A percentile compares a stretch with the other conserved stretches of the same genome.
These are phyloP conservation scores for Didymella keratinophila DNA, from an alignment of 2,329 filamentous ascomycete species.

Conservation along the genomic window DNA sequence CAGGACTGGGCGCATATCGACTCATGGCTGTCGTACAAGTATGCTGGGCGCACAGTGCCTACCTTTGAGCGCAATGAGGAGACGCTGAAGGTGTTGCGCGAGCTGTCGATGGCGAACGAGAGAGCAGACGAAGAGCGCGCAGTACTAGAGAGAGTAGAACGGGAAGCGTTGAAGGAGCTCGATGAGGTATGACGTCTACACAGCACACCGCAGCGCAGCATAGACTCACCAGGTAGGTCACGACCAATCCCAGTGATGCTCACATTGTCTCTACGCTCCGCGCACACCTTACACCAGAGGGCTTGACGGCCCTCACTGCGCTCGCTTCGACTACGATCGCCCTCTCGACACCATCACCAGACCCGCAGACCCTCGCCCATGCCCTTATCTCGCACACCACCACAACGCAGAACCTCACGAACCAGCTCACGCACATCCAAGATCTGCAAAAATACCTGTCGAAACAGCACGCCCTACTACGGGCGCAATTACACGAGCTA, in stretches of 20 bases:
- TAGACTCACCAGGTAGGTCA: slow-evolving; percentile 31
- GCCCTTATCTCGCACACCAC: slow-evolving; percentile 45
- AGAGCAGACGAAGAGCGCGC: slow-evolving; percentile 74
- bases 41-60: slow-evolving; percentile 72
- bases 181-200: slow-evolving; percentile 40
- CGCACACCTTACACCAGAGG: slow-evolving; percentile 38
- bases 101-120: slow-evolving; percentile 79
- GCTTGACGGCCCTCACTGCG: slow-evolving; percentile 43
- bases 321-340: slow-evolving; percentile 49
- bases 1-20: slow-evolving; percentile 93
- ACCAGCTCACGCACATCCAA: slow-evolving; percentile 45
- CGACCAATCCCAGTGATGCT: slow-evolving; percentile 30
- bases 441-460: slow-evolving; percentile 45
- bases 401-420: slow-evolving; percentile 41
- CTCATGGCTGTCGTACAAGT: slow-evolving; percentile 74
- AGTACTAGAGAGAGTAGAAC: slow-evolving; percentile 66
- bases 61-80: slow-evolving; percentile 86
- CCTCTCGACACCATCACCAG: slow-evolving; percentile 45
- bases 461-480: slow-evolving; percentile 43
- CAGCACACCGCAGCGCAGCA: slow-evolving; percentile 14
- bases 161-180: slow-evolving; percentile 65
- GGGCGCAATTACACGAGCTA: slow-evolving; percentile 41
- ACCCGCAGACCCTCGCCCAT: slow-evolving; percentile 44
- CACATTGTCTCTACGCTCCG: slow-evolving; percentile 37
- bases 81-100: slow-evolving; percentile 77